Conservation (phyloP, 257 asterid genomes). For the Agastache rugosa region DNA sequence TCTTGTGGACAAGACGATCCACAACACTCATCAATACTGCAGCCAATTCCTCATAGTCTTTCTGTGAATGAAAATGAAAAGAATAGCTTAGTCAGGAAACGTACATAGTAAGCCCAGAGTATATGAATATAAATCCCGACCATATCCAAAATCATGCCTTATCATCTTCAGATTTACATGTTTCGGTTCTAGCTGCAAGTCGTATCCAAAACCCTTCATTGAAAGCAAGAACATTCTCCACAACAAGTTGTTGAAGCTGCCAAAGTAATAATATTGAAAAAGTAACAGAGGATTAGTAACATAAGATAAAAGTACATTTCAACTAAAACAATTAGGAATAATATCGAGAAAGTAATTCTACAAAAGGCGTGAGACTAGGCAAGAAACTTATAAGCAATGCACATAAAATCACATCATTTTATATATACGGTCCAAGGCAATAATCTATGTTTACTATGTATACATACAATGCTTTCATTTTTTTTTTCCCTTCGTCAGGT, state of each 20-base stretch:
- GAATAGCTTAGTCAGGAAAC: constrained; percentile 30
- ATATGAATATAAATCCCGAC: constrained; percentile 33
- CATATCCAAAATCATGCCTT: constrained; percentile 66
- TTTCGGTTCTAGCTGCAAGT: constrained; percentile 89
- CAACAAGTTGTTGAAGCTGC: constrained; percentile 86
- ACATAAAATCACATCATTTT: not conserved
- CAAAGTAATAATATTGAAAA: too few relatives aligned
- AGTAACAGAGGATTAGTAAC: too few relatives aligned
- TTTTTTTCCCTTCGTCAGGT: not conserved
- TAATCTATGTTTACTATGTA: not conserved
- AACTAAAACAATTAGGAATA: not conserved
- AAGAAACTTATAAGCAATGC: constrained; percentile 5
- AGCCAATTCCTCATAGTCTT: constrained; percentile 94
- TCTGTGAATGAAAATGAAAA: constrained; percentile 52
- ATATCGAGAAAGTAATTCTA: constrained; percentile 14
- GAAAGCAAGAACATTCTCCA: constrained; percentile 91
- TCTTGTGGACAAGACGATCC: constrained; percentile 84
- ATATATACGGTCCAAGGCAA: not conserved
- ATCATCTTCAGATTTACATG: constrained; percentile 95
- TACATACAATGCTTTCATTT: not conserved
- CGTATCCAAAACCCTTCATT: constrained; percentile 94
- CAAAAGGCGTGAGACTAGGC: not conserved
- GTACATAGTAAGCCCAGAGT: constrained; percentile 19
- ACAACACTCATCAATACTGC: constrained; percentile 72
- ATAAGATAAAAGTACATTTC: too few relatives aligned